phyloP scores from a whole-genome alignment of 345 rosid genomes.

The Eucalyptus paniculata region DNA sequence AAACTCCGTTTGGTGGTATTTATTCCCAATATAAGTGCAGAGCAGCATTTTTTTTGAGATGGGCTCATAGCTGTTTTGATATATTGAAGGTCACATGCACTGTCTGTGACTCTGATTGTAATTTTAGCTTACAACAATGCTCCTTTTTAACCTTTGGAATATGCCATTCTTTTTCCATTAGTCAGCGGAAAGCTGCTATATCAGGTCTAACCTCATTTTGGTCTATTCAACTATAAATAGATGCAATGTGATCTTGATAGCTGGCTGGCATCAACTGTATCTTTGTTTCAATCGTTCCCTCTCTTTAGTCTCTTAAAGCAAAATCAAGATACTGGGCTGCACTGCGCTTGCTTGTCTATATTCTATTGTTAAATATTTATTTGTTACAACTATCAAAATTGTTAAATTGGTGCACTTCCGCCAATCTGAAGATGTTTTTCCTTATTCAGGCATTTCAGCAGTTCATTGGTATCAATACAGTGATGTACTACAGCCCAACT shows the following conservation, averaged over 20 bases:
- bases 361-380: not conserved
- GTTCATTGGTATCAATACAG: conserved; percentile 89
- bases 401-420: not conserved
- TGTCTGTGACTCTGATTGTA: not conserved
- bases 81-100: not conserved
- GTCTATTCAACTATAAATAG: not conserved
- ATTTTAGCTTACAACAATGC: not conserved
- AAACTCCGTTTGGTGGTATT: not conserved
- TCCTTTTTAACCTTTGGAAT: not conserved
- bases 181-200: not conserved
- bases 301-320: not conserved
- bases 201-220: not conserved
- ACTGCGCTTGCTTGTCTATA: not conserved
- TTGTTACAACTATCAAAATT: not conserved
- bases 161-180: not conserved
- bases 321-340: not conserved
- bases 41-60: not conserved
- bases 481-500: conserved; percentile 99
- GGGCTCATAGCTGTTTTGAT: not conserved
- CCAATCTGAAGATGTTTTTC: not conserved
- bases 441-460: conserved; percentile 88
- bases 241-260: not conserved
- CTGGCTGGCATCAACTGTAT: not conserved
- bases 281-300: conserved; percentile 28
- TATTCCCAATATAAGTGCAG: not conserved